Evolutionary conservation across 441 rosid species (phyloP).

Genomic region (Metrosideros polymorpha): DNA sequence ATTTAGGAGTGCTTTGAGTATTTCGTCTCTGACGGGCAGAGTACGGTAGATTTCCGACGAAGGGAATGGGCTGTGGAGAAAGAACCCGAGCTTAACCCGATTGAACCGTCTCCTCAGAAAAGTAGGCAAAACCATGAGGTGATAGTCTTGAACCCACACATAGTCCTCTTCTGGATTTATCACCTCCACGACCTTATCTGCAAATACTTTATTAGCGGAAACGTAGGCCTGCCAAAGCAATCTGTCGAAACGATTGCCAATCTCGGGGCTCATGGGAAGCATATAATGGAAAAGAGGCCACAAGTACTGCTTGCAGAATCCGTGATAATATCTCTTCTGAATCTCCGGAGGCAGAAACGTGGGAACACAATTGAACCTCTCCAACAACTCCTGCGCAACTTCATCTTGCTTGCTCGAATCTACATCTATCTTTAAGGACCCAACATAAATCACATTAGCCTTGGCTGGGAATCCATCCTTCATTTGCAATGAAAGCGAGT

Average conservation of each 20-base stretch:
- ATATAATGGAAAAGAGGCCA: constrained; percentile 90
- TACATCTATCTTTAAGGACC: constrained; percentile 57
- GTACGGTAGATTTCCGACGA: constrained; percentile 75
- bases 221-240: constrained; percentile 62
- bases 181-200: constrained; percentile 72
- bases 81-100: constrained; percentile 66
- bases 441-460: constrained; percentile 49
- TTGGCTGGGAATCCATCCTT: constrained; percentile 51
- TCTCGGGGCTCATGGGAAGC: constrained; percentile 64
- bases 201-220: constrained; percentile 63
- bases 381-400: constrained; percentile 46
- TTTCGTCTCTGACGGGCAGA: constrained; percentile 55
- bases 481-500: constrained; percentile 49
- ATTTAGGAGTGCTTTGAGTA: constrained; percentile 55
- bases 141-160: constrained; percentile 85
- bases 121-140: constrained; percentile 73
- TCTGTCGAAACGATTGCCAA: constrained; percentile 49
- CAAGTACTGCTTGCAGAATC: constrained; percentile 67
- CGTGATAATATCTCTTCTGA: constrained; percentile 45
- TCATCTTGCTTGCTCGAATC: constrained; percentile 58
- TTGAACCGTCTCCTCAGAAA: constrained; percentile 61
- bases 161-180: constrained; percentile 59
- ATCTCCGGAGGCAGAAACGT: constrained; percentile 56
- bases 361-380: constrained; percentile 64
- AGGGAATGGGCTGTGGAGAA: constrained; percentile 79